Evolutionary conservation across 495 filamentous ascomycete genomes (phyloP).

Genomic region (Aspergillus wentii): DNA sequence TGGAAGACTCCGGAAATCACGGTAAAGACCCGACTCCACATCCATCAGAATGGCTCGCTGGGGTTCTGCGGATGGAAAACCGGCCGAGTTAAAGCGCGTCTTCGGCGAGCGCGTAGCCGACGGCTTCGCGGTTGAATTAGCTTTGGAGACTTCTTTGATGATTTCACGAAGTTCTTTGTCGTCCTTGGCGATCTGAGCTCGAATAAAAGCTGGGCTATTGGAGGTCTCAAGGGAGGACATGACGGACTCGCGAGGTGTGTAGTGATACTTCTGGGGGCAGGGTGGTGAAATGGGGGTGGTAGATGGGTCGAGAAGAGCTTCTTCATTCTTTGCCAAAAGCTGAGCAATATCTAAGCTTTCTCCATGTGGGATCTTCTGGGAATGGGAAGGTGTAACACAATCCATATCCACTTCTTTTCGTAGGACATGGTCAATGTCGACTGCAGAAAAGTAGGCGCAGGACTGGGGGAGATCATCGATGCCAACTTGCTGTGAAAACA

Average conservation of each 20-base stretch:
- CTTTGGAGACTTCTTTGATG: constrained; percentile 48
- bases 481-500: constrained; percentile 95
- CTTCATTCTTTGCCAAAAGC: constrained; percentile 63
- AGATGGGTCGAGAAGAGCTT: constrained; percentile 59
- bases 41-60: constrained; percentile 48
- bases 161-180: constrained; percentile 71
- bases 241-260: constrained; percentile 68
- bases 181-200: constrained; percentile 75
- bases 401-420: constrained; percentile 98
- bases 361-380: constrained; percentile 71
- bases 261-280: constrained; percentile 52
- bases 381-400: constrained; percentile 87
- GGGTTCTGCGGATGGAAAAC: constrained; percentile 24
- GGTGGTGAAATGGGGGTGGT: constrained; percentile 51
- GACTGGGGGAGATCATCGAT: constrained; percentile 92
- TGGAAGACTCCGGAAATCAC: constrained; percentile 25
- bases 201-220: constrained; percentile 61
- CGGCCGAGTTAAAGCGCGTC: constrained; percentile 16
- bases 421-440: constrained; percentile 90
- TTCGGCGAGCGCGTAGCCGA: constrained; percentile 13
- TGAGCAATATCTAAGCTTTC: constrained; percentile 76
- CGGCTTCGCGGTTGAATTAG: constrained; percentile 11
- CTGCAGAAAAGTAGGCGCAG: constrained; percentile 91
- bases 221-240: constrained; percentile 61
- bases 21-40: constrained; percentile 31